Conservation (phyloP, 83 land plant species). For the Picea abies region DNA sequence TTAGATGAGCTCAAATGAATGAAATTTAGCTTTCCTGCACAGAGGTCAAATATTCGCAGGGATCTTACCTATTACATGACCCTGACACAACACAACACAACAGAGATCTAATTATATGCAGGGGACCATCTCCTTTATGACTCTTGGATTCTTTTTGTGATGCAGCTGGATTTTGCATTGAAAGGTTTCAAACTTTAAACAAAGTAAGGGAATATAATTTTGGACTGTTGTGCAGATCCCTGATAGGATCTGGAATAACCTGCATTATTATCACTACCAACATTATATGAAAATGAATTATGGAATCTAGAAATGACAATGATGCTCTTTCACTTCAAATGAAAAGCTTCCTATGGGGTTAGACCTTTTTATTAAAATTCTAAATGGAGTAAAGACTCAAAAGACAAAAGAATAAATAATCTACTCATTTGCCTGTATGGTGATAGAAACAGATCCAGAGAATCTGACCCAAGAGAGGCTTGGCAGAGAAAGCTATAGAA, state of each 20-base stretch:
- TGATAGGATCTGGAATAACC: neutral
- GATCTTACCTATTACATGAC: no score
- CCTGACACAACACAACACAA: no score
- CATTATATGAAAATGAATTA: neutral
- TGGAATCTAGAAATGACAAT: neutral
- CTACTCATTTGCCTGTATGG: neutral
- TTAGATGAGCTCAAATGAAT: no score
- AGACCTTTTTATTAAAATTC: neutral
- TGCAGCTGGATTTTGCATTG: neutral
- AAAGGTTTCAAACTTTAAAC: neutral
- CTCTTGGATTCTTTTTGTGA: neutral
- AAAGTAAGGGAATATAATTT: neutral
- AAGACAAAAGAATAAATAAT: neutral
- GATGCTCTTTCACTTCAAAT: neutral
- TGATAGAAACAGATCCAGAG: no score
- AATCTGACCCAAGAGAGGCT: no score
- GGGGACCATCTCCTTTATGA: neutral
- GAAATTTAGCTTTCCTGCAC: no score
- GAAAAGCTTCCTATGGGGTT: neutral
- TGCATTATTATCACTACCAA: neutral
- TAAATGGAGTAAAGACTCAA: neutral
- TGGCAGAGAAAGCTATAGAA: neutral
- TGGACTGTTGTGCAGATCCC: neutral
- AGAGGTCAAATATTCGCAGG: no score
- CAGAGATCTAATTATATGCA: no score